Evolutionary conservation across 306 rosid genomes (phyloP).

Genomic region (Lathyrus sativus): DNA sequence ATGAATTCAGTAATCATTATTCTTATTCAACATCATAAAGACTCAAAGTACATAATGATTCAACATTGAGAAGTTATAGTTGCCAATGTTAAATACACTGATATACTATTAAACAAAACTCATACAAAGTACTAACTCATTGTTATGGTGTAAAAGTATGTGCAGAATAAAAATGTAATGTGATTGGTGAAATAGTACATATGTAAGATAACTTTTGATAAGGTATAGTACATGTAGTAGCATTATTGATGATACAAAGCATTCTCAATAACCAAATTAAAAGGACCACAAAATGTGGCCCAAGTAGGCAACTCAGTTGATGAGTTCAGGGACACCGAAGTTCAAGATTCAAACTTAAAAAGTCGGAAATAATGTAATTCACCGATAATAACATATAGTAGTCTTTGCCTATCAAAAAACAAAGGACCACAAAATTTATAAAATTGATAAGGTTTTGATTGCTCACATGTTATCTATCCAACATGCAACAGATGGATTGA

Average conservation of each 20-base stretch:
- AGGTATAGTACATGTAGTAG: not conserved
- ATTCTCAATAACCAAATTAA: conserved; percentile 27
- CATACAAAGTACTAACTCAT: not conserved
- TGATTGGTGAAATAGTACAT: not conserved
- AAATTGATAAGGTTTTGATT: conserved; percentile 11
- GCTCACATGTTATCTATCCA: conserved; percentile 30
- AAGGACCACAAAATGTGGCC: conserved; percentile 23
- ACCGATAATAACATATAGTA: not conserved
- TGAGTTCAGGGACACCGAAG: not conserved
- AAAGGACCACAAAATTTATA: not conserved
- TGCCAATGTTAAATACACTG: not conserved
- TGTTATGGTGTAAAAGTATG: not conserved
- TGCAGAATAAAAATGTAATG: not conserved
- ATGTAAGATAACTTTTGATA: not conserved
- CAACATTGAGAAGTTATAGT: conserved; percentile 2
- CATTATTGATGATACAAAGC: conserved; percentile 21
- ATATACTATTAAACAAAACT: not conserved
- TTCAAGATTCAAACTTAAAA: not conserved
- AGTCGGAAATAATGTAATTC: not conserved
- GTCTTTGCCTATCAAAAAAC: not conserved
- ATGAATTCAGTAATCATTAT: not conserved
- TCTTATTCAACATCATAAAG: not conserved
- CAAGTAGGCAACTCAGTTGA: not conserved
- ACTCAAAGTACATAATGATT: not conserved
- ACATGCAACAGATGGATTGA: conserved; percentile 41